Base-by-base conservation (phyloP, 345 rosid genomes). In the Psidium friedrichsthalianum region DNA sequence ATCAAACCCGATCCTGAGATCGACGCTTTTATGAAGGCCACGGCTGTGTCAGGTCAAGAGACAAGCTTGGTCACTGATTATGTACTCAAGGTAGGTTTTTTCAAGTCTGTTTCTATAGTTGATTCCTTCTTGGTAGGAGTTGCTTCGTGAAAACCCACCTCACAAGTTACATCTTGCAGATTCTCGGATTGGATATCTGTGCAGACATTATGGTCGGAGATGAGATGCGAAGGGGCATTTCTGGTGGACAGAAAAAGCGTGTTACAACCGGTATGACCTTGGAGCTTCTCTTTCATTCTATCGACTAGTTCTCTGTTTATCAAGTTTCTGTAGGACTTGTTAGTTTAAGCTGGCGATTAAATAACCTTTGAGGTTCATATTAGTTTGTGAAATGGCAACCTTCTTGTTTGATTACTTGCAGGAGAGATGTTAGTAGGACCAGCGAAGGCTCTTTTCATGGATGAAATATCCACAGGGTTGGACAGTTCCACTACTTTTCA, bases 171-270 rank as follows among this genome's bases (percentile, higher is more conserved):
- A 56, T 61, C 59, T 82, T 82, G 49, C 87, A 95, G 98, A 89
- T 95, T 74, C 92, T 96, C 86, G 98, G 98, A 80, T 76, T 95
- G 85, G 97, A 96, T 86, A 87, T 93, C 2, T 96, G 98, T 58
- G 94, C 98, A 27, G 98, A 96, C 85, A 89, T 88, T 78, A 86
- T 94, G 89, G 96, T 94, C 16, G 98, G 98, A 44, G 93, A 94
- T 88, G 93, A 89, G 32, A 94, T 96, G 98, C 85, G 94, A 87
- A 88, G 98, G 86, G 98, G 98, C 56, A 91, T 96, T 69, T 96
- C 98, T 54, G 98, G 98, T 84, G 96, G 98, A 49, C 96, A 95
- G 82, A 90, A 89, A 86, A 95, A 94, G 90, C 98, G 98, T 85
- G 90, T 95, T 27, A 96, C 99, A 20, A 95, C 98, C 10, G 98